Conservation (phyloP, 768 basidiomycete genomes). For the Auriscalpium orientale region DNA sequence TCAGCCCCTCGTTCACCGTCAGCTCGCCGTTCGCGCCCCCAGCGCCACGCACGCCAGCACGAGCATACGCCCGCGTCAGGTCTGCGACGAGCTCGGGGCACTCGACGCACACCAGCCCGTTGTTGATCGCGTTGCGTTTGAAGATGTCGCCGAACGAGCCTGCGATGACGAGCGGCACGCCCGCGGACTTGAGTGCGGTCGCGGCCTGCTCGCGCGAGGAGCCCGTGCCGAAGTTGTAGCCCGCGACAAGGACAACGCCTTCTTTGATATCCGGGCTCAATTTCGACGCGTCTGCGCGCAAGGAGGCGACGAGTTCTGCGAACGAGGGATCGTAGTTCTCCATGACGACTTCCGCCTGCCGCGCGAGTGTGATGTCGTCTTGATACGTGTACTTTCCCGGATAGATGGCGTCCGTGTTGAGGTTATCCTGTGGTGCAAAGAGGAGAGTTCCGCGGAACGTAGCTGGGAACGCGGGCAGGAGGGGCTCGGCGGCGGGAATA, state of each 20-base stretch:
- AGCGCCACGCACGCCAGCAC: conserved; percentile 64
- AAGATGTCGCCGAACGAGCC: conserved; percentile 99
- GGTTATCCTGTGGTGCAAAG: conserved; percentile 92
- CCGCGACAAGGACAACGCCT: conserved; percentile 80
- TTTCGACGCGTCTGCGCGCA: conserved; percentile 20
- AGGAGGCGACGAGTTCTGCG: conserved; percentile 55
- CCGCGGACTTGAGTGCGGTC: conserved; percentile 91
- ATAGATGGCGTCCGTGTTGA: conserved; percentile 98
- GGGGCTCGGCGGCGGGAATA: conserved; percentile 40
- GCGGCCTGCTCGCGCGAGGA: conserved; percentile 98
- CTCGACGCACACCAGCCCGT: conserved; percentile 92
- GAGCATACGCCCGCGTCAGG: conserved; percentile 67
- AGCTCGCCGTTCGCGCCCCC: conserved; percentile 79
- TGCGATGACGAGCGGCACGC: conserved; percentile 89
- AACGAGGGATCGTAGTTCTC: conserved; percentile 96
- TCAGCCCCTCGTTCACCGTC: conserved; percentile 70
- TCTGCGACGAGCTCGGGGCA: conserved; percentile 84
- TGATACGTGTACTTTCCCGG: conserved; percentile 99
- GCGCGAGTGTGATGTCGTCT: conserved; percentile 93
- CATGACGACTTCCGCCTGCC: conserved; percentile 96
- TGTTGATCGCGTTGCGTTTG: conserved; percentile 98
- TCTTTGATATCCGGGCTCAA: conserved; percentile 25
- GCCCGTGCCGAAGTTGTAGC: conserved; percentile 98
- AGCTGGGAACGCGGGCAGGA: conserved; percentile 77
- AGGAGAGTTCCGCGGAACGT: conserved; percentile 79